phyloP scores from a whole-genome alignment of 1,284 basidiomycete genomes.

The Inonotus hispidus region DNA sequence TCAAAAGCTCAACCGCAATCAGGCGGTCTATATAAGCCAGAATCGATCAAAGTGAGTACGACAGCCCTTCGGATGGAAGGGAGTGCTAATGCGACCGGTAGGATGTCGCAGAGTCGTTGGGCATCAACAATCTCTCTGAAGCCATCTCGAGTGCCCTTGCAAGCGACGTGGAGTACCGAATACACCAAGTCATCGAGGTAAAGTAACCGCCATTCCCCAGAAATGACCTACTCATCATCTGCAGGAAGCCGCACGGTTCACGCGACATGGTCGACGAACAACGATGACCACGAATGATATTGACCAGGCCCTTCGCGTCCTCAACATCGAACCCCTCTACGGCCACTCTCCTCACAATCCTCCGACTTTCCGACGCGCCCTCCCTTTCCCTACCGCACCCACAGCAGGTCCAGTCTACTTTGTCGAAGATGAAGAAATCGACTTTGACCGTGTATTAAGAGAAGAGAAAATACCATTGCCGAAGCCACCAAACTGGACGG shows the following conservation, averaged over 20 bases:
- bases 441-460: slow-evolving; percentile 85
- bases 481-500: slow-evolving; percentile 75
- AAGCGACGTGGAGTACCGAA: slow-evolving; percentile 94
- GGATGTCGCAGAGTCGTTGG: slow-evolving; percentile 91
- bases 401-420: slow-evolving; percentile 77
- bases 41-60: slow-evolving; percentile 52
- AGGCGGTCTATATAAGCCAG: slow-evolving; percentile 61
- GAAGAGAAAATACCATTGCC: slow-evolving; percentile 79
- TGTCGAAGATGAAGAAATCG: slow-evolving; percentile 95
- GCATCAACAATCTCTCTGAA: slow-evolving; percentile 77
- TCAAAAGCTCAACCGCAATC: slow-evolving; percentile 40
- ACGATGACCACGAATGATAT: slow-evolving; percentile 88
- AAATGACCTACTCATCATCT: background rate
- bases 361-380: slow-evolving; percentile 67
- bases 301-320: slow-evolving; percentile 87
- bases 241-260: slow-evolving; percentile 94
- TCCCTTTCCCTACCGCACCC: slow-evolving; percentile 57
- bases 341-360: slow-evolving; percentile 72
- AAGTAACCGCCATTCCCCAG: slow-evolving; percentile 16
- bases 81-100: slow-evolving; percentile 28
- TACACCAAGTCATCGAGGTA: slow-evolving; percentile 91
- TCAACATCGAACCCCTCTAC: slow-evolving; percentile 90
- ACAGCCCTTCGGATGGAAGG: background rate
- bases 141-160: slow-evolving; percentile 82
- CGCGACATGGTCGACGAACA: slow-evolving; percentile 88